Evolutionary conservation across 106 monocot genomes (phyloP).

Genomic region (Xerophyta viscosa): DNA sequence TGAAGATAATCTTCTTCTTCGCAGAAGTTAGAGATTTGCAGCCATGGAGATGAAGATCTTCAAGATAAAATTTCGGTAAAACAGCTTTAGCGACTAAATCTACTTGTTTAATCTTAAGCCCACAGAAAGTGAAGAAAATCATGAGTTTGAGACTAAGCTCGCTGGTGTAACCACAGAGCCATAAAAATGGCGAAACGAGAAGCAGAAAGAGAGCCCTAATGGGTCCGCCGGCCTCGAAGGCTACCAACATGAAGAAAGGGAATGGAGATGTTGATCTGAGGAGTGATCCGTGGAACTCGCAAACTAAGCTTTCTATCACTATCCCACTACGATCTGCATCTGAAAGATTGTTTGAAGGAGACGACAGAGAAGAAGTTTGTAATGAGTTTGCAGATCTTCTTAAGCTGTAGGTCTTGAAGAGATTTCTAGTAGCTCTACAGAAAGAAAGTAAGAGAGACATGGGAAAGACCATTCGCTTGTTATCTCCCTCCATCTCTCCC

Average conservation of each 20-base stretch:
- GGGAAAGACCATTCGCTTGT: too few relatives aligned
- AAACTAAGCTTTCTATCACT: conserved; percentile 19
- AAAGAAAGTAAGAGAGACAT: too few relatives aligned
- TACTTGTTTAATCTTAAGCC: conserved; percentile 32
- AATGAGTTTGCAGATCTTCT: too few relatives aligned
- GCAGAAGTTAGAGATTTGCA: conserved; percentile 29
- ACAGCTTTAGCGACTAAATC: conserved; percentile 58
- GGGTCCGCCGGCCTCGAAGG: conserved; percentile 67
- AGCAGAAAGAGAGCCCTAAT: conserved; percentile 50
- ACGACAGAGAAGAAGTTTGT: too few relatives aligned
- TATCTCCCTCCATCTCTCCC: too few relatives aligned
- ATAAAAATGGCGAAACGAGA: conserved; percentile 36
- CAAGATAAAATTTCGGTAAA: conserved; percentile 64
- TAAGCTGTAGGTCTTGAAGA: too few relatives aligned
- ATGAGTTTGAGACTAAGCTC: conserved; percentile 33
- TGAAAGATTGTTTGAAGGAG: too few relatives aligned
- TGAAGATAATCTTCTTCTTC: conserved; percentile 45
- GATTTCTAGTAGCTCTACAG: too few relatives aligned
- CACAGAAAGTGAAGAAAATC: conserved; percentile 65
- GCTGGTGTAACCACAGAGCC: conserved; percentile 17
- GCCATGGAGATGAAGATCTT: conserved; percentile 35
- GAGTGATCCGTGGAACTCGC: conserved; percentile 44
- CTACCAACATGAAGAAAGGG: conserved; percentile 86
- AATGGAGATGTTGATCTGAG: conserved; percentile 36
- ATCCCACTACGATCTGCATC: too few relatives aligned